Conservation (phyloP, 306 rosid genomes). For the Quercus suber region DNA sequence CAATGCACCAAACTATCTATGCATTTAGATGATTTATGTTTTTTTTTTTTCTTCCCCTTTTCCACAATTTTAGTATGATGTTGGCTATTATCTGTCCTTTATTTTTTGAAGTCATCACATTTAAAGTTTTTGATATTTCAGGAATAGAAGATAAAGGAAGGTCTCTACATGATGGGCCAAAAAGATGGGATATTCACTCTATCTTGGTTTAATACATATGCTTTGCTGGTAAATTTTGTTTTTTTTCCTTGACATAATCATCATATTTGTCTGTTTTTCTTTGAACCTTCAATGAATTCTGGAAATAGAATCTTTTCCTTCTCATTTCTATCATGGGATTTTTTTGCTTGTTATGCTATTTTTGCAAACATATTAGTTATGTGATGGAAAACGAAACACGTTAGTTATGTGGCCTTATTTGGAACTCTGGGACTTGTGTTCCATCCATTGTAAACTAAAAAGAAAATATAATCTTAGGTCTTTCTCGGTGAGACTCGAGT, state of each 20-base stretch:
- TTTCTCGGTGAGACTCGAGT: too few relatives aligned
- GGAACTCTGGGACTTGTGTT: too few relatives aligned
- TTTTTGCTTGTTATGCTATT: too few relatives aligned
- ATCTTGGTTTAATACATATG: slow-evolving; percentile 74
- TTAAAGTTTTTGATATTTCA: slow-evolving; percentile 33
- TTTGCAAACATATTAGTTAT: too few relatives aligned
- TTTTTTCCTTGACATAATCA: slow-evolving; percentile 5
- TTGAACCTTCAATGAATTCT: background rate
- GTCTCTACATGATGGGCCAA: slow-evolving; percentile 97
- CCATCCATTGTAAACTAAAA: too few relatives aligned
- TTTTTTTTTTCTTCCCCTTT: background rate
- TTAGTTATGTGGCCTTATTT: too few relatives aligned
- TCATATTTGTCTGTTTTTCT: background rate
- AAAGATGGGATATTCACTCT: slow-evolving; percentile 83
- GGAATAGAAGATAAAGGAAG: slow-evolving; percentile 93
- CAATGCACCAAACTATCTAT: slow-evolving; percentile 8
- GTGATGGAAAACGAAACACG: too few relatives aligned
- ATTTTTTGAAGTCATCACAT: slow-evolving; percentile 22
- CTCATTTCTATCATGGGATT: background rate
- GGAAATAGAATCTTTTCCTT: background rate
- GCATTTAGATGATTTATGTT: background rate
- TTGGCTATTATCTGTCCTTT: slow-evolving; percentile 1
- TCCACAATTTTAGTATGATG: background rate
- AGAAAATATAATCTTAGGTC: too few relatives aligned
- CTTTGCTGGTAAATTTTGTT: background rate